Percentiles rank a stretch among this genome's conserved stretches.
Evolutionary conservation across 2,329 filamentous ascomycete genomes (phyloP).

Genomic region (Arthrobotrys megalospora): DNA sequence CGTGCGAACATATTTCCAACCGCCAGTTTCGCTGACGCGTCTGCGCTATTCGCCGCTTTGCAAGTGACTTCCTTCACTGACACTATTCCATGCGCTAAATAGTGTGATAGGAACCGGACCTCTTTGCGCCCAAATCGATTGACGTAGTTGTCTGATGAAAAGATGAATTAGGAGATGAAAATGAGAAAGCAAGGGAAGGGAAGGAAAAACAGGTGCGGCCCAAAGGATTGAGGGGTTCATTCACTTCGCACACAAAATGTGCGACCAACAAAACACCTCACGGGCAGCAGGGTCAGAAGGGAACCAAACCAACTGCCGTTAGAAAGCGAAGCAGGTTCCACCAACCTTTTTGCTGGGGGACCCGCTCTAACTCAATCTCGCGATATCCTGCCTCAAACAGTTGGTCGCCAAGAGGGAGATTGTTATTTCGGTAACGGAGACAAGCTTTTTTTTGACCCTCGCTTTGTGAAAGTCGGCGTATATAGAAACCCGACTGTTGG

Average conservation of each 20-base stretch:
- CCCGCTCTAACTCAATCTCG: constrained; percentile 47
- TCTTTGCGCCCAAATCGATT: constrained; percentile 15
- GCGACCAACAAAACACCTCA: constrained; percentile 25
- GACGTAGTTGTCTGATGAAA: constrained; percentile 3
- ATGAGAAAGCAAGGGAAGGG: constrained; percentile 4
- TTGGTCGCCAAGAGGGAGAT: constrained; percentile 30
- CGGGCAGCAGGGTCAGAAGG: background rate
- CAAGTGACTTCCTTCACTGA: background rate
- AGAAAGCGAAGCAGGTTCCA: constrained; percentile 24
- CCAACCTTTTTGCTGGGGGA: background rate
- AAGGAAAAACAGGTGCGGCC: constrained; percentile 24
- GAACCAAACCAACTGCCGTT: constrained; percentile 39
- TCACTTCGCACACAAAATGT: constrained; percentile 25
- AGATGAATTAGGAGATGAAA: constrained; percentile 24
- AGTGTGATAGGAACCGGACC: background rate
- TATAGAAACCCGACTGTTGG: background rate
- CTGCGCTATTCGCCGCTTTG: background rate
- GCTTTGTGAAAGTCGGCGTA: background rate
- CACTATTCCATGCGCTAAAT: background rate
- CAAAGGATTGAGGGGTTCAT: constrained; percentile 35
- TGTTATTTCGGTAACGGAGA: constrained; percentile 33
- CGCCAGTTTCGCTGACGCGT: constrained; percentile 1
- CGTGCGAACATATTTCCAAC: constrained; percentile 10
- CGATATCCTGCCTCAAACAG: constrained; percentile 56
- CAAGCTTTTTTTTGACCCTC: constrained; percentile 39